A percentile compares a stretch with the other conserved stretches of the same genome.
These are phyloP conservation scores for Citrus australasica DNA, from an alignment of 345 rosid genomes.

Conservation along the genomic window DNA sequence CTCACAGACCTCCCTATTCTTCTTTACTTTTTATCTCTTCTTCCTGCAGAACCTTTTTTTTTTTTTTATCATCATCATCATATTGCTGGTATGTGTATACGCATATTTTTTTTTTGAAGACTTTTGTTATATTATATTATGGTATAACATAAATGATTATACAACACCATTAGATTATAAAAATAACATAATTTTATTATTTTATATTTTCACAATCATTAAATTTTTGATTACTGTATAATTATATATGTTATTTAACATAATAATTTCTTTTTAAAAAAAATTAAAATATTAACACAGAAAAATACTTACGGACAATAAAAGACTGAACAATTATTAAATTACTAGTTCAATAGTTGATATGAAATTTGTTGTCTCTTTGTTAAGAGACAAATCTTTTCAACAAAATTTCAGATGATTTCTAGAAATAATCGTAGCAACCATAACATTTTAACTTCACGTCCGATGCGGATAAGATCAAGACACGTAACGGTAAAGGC, in stretches of 20 bases:
- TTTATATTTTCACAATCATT: rapidly evolving
- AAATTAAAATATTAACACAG: too few relatives aligned
- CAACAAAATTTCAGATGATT: neutral
- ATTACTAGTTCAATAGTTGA: neutral
- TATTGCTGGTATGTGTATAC: too few relatives aligned
- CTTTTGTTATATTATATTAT: too few relatives aligned
- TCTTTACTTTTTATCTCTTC: neutral
- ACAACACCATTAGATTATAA: too few relatives aligned
- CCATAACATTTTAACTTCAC: neutral
- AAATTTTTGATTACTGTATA: too few relatives aligned
- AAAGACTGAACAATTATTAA: neutral
- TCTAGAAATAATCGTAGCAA: neutral
- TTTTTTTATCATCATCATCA: rapidly evolving
- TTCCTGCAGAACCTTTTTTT: neutral
- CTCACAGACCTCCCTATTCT: too few relatives aligned
- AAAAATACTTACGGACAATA: too few relatives aligned
- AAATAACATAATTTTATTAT: too few relatives aligned
- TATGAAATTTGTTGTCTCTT: neutral
- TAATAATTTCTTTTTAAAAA: too few relatives aligned
- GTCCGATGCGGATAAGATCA: neutral
- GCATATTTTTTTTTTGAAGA: too few relatives aligned
- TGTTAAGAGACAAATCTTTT: neutral
- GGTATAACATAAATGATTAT: too few relatives aligned
- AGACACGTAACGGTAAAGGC: neutral
- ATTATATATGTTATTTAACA: too few relatives aligned